Evolutionary conservation across 2,329 filamentous ascomycete species (phyloP).

Genomic region (Pyricularia sp.): DNA sequence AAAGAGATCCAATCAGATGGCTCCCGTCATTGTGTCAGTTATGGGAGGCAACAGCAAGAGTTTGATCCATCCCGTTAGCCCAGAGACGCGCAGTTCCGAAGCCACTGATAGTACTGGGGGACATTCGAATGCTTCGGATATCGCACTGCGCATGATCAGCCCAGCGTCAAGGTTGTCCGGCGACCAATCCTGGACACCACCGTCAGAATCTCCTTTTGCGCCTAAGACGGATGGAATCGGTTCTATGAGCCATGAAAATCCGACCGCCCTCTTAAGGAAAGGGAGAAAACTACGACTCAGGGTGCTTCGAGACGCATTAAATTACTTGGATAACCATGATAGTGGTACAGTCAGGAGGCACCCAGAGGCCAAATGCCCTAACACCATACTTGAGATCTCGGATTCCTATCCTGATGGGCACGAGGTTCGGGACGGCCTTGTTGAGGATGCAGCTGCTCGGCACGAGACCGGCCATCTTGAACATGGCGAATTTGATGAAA

Average conservation of each 20-base stretch:
- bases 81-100: neutral
- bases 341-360: neutral
- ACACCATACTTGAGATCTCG: neutral
- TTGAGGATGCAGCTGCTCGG: neutral
- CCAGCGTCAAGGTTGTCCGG: neutral
- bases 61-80: neutral
- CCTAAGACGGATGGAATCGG: neutral
- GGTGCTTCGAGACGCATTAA: neutral
- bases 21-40: neutral
- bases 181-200: neutral
- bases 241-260: neutral
- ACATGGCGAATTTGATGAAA: neutral
- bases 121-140: neutral
- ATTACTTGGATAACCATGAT: neutral
- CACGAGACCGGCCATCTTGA: neutral
- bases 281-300: conserved; percentile 4
- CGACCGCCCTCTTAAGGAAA: neutral
- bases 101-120: neutral
- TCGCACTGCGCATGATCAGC: conserved; percentile 1
- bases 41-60: neutral
- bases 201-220: neutral
- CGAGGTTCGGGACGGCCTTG: neutral
- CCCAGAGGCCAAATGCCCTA: neutral
- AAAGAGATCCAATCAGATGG: neutral
- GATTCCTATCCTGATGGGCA: neutral